Evolutionary conservation across 371 early-diverging fungal genomes (phyloP).

Genomic region (Sporodiniella umbellata): DNA sequence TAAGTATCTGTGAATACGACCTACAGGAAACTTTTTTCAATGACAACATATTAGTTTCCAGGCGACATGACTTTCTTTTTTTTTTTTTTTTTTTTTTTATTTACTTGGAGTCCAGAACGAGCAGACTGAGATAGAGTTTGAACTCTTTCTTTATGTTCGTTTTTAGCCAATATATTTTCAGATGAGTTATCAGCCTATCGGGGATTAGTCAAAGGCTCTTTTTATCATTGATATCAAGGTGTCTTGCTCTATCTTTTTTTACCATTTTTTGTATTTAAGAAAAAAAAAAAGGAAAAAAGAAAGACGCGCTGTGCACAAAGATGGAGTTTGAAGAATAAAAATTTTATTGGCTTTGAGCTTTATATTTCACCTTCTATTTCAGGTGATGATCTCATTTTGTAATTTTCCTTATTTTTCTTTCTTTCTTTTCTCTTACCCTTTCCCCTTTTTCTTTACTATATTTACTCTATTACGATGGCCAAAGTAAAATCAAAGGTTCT

Average conservation of each 20-base stretch:
- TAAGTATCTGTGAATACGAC: slow-evolving; percentile 89
- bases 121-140: slow-evolving; percentile 62
- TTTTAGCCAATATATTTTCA: slow-evolving; percentile 21
- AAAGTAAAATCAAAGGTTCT: slow-evolving; percentile 10
- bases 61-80: background rate
- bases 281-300: background rate
- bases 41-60: background rate
- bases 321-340: slow-evolving; percentile 2
- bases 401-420: background rate
- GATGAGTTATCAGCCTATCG: slow-evolving; percentile 45
- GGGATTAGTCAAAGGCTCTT: too few relatives aligned
- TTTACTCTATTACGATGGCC: background rate
- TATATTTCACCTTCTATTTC: slow-evolving; percentile 1
- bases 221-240: background rate
- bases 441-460: background rate
- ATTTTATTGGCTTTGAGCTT: slow-evolving; percentile 2
- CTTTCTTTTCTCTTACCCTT: background rate
- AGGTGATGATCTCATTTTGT: background rate
- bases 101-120: slow-evolving; percentile 66
- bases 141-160: slow-evolving; percentile 46
- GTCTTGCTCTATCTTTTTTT: background rate
- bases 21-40: slow-evolving; percentile 70
- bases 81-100: slow-evolving; percentile 1
- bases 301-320: background rate
- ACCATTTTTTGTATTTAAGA: background rate